These are phyloP conservation scores for Jackrogersella multiformis DNA, from an alignment of 495 filamentous ascomycete genomes.

Conservation along the genomic window DNA sequence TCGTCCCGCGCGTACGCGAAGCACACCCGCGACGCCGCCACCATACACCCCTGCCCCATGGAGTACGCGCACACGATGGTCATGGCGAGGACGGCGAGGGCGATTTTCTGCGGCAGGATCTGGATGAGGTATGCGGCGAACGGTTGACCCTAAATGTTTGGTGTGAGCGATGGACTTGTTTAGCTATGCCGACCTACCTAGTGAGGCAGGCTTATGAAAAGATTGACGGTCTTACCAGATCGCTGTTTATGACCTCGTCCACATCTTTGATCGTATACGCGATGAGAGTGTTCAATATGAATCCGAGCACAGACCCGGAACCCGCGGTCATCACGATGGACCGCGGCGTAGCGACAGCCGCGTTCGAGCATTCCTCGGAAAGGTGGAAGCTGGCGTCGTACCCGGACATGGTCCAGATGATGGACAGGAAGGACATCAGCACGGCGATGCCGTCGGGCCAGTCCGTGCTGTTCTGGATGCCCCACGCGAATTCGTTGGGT, in stretches of 20 bases:
- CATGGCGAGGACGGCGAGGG: constrained; percentile 71
- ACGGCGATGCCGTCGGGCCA: constrained; percentile 76
- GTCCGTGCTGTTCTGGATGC: constrained; percentile 73
- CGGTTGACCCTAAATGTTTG: constrained; percentile 64
- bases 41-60: constrained; percentile 87
- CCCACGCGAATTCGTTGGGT: constrained; percentile 71
- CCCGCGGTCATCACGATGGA: constrained; percentile 79
- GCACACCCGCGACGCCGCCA: constrained; percentile 79
- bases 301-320: constrained; percentile 74
- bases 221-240: constrained; percentile 50
- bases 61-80: constrained; percentile 81
- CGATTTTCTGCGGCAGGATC: constrained; percentile 70
- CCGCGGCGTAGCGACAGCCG: constrained; percentile 75
- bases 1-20: constrained; percentile 84
- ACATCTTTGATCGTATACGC: constrained; percentile 83
- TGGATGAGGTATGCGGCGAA: constrained; percentile 80
- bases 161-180: background rate
- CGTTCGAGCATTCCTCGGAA: constrained; percentile 81
- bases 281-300: constrained; percentile 79
- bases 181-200: too few relatives aligned
- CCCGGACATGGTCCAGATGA: constrained; percentile 66
- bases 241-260: constrained; percentile 64
- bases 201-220: too few relatives aligned
- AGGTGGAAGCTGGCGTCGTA: constrained; percentile 82
- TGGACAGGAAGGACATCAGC: constrained; percentile 78